Base-by-base conservation (phyloP, 75 land plant genomes). In the Pseudotsuga menziesii region DNA sequence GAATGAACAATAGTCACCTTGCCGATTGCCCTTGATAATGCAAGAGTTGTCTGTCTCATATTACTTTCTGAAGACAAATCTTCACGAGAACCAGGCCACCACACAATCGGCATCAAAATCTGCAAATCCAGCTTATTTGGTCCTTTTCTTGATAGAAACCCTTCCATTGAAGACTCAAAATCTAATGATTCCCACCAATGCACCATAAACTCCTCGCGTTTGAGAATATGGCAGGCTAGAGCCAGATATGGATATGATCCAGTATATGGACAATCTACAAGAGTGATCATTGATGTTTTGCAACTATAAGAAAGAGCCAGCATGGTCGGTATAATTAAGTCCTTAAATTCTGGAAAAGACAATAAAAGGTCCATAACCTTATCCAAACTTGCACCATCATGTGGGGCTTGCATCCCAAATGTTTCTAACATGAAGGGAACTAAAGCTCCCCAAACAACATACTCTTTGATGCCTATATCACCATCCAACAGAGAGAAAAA, bases 61-160 rank as follows among this genome's bases (percentile, higher is more conserved):
- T 90, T 92, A 67, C 78, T 86, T 79, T 96, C 99, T n/a, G 83
- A 83, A 59, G 86, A 90, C 4, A 82, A 64, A 69, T 94, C 99
- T 80, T 93, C 97, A 74, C 75, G 83, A 57, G 91, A 94, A 14
- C 97, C 94, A 73, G 92, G 97, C 94, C 99, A 96, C 94, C 97
- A 94, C 44, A 96, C 97, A 67, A 84, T 84, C 39, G 99, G 99
- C 69, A 96, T 89, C 78, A 96, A 70, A 32, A 35, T 55, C 69
- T 92, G 86, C 85, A 96, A 87, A 57, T 96, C 99, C 55, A 86
- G 83, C 81, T 92, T 96, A 81, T 92, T 94, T 25, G 97, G 94
- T 29, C 80, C 85, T 66, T 94, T 96, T 76, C 86, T 77, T 48
- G 94, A 90, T 25, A 96, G 84, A 63, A 96, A 82, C 1, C 94